Percentiles rank a stretch among this genome's conserved stretches.
phyloP scores from a whole-genome alignment of 805 yeast genomes.

The Blastobotrys terrestris region DNA sequence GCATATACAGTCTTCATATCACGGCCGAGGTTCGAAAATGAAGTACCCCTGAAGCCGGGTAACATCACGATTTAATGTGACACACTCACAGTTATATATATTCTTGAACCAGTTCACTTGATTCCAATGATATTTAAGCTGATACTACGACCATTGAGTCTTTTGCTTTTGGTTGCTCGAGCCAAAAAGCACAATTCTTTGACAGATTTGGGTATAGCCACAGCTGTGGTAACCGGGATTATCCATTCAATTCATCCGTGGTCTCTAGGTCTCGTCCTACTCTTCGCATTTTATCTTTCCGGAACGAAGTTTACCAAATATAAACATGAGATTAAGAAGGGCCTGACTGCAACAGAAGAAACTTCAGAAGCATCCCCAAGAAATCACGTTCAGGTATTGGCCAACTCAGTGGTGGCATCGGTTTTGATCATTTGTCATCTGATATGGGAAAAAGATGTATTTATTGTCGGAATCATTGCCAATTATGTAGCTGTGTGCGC shows the following conservation, averaged over 20 bases:
- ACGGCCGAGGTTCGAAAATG: neutral
- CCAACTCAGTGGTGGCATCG: conserved; percentile 37
- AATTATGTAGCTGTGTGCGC: conserved; percentile 42
- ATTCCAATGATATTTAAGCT: neutral
- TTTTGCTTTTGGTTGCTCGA: conserved; percentile 15
- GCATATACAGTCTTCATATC: neutral
- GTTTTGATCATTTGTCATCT: conserved; percentile 28
- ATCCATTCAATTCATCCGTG: conserved; percentile 36
- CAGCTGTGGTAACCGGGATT: conserved; percentile 36
- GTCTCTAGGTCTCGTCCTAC: conserved; percentile 30
- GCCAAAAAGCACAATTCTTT: conserved; percentile 34
- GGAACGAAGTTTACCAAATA: conserved; percentile 37
- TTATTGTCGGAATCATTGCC: conserved; percentile 25
- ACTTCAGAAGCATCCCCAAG: conserved; percentile 29
- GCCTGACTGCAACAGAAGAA: conserved; percentile 25
- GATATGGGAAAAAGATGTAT: neutral
- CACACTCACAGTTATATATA: neutral
- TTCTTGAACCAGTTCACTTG: neutral
- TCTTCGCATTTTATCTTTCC: conserved; percentile 35
- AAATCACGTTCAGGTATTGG: conserved; percentile 37
- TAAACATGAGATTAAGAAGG: conserved; percentile 33
- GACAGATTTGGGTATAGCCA: conserved; percentile 33
- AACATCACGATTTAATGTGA: neutral
- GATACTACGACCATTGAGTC: neutral
- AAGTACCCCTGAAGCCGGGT: neutral